Evolutionary conservation across 2,329 filamentous ascomycete genomes (phyloP).

Genomic region (Botrytis cinerea): DNA sequence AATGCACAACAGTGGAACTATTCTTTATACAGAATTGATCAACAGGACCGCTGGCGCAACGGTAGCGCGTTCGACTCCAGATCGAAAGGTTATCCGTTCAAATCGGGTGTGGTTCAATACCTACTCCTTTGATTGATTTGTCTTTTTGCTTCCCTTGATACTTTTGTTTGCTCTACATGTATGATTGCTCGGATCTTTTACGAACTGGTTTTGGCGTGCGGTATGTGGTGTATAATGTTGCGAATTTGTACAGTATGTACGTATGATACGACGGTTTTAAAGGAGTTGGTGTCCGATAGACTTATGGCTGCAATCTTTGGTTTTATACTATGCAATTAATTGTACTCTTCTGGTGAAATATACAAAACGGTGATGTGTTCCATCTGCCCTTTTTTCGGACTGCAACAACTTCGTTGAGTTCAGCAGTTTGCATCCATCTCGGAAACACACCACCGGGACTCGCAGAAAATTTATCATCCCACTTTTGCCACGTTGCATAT

Average conservation of each 20-base stretch:
- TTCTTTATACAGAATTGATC: background rate
- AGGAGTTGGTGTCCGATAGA: background rate
- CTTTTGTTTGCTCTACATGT: background rate
- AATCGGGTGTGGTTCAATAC: slow-evolving; percentile 37
- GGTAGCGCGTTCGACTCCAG: slow-evolving; percentile 38
- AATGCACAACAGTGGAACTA: background rate
- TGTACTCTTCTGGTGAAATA: background rate
- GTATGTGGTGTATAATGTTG: background rate
- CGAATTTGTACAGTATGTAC: background rate
- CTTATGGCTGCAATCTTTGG: background rate
- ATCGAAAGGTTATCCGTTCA: slow-evolving; percentile 41
- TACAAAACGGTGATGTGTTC: background rate
- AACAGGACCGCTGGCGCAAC: slow-evolving; percentile 28
- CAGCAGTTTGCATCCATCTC: background rate
- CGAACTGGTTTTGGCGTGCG: too few species aligned
- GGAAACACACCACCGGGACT: background rate
- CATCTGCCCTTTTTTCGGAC: background rate
- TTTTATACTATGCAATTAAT: background rate
- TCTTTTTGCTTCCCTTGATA: background rate
- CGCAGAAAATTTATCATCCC: background rate
- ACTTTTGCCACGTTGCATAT: background rate
- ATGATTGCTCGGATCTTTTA: background rate
- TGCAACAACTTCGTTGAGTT: background rate
- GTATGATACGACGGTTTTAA: background rate
- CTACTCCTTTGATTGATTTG: slow-evolving; percentile 16